Evolutionary conservation across 208 protist species (phyloP).

Genomic region (Acanthamoeba royreba): DNA sequence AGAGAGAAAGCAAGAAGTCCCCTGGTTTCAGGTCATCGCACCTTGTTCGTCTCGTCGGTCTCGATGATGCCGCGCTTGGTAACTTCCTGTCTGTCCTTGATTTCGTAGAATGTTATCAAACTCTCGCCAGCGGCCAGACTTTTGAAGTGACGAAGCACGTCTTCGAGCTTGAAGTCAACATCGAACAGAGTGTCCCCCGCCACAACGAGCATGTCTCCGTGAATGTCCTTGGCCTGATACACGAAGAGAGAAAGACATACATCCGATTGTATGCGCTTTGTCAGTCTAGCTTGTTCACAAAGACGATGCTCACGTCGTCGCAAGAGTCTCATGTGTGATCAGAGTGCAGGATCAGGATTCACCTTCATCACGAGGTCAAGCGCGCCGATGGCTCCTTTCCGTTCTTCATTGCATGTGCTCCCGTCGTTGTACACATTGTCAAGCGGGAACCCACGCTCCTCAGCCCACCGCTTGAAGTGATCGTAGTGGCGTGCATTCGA

Average conservation of each 20-base stretch:
- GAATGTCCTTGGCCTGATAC: background rate
- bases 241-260: background rate
- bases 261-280: too few species aligned
- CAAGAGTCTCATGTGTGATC: too few species aligned
- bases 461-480: background rate
- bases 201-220: background rate
- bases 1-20: background rate
- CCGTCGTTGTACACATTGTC: conserved; percentile 7
- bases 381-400: background rate
- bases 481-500: background rate
- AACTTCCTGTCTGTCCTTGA: background rate
- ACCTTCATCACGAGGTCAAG: background rate
- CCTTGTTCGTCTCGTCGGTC: background rate
- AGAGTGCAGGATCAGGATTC: background rate
- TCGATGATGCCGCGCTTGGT: conserved; percentile 30
- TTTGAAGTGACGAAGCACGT: background rate
- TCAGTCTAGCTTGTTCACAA: too few species aligned
- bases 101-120: conserved; percentile 9
- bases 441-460: background rate
- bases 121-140: background rate
- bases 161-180: background rate
- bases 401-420: background rate
- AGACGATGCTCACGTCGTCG: too few species aligned
- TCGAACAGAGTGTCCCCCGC: conserved; percentile 17
- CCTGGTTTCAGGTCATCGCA: too few species aligned